Conservation (phyloP, 2,329 filamentous ascomycete species). For the Neofusicoccum cordaticola region DNA sequence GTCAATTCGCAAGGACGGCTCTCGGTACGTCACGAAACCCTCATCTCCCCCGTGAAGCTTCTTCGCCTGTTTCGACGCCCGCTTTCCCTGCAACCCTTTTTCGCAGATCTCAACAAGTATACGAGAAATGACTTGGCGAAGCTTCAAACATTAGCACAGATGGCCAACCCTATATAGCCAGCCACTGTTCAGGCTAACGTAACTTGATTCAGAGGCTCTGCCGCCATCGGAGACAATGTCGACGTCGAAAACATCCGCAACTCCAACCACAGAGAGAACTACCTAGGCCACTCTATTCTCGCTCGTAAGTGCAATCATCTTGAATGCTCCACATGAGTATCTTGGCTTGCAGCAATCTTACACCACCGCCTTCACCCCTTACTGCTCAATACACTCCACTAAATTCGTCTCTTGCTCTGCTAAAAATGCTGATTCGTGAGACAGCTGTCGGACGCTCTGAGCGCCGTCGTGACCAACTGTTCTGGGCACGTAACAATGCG, state of each 20-base stretch:
- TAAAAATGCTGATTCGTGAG: neutral
- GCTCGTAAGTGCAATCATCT: slow-evolving; percentile 50
- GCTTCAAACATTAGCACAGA: too few relatives aligned
- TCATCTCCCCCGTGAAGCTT: neutral
- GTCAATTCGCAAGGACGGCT: slow-evolving; percentile 84
- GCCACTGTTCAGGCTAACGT: neutral
- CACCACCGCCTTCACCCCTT: neutral
- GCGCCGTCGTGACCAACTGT: neutral
- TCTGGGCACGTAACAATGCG: neutral
- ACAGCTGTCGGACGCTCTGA: neutral
- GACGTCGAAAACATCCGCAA: slow-evolving; percentile 92
- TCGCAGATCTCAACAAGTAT: neutral
- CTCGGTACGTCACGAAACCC: slow-evolving; percentile 53
- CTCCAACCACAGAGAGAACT: slow-evolving; percentile 84
- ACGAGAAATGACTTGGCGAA: neutral
- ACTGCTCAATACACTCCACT: neutral
- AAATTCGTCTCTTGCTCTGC: neutral
- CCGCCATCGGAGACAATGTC: slow-evolving; percentile 61
- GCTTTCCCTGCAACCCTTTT: neutral
- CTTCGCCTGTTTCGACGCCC: too few relatives aligned
- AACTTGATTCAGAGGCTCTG: neutral
- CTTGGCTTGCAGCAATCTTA: too few relatives aligned
- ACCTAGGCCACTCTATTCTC: slow-evolving; percentile 86
- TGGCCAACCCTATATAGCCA: neutral
- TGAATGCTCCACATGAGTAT: too few relatives aligned